Base-by-base conservation (phyloP, 2,329 filamentous ascomycete genomes). In the Xylariaceae sp. region DNA sequence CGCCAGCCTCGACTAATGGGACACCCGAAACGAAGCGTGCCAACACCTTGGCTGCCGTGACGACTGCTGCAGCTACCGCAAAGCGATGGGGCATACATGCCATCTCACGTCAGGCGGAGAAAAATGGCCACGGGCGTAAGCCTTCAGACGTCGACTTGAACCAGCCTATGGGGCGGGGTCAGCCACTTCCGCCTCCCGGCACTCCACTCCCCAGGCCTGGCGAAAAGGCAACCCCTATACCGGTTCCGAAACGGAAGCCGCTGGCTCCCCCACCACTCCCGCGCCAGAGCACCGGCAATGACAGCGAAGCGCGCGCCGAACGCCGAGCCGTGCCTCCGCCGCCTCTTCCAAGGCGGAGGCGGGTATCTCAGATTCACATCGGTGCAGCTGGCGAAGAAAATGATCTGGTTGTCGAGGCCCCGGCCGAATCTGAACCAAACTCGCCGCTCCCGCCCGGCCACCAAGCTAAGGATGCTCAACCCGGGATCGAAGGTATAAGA, bases 1-100 rank as follows among this genome's bases (percentile, higher is more conserved):
- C 47, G 17, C 36, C 47, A 9, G 31, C 37, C 3, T 38, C 46
- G 12, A 29, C 26, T 8, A 49, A 48, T 14, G 44, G 44, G n/a
- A 42, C 42, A 6, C 31, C 45, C 1, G 51, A 53, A 9, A 36
- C 39, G 10, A 50, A 54, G 37, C 27, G 27, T 7, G 48, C 45
- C 7, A 53, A 53, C 29, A 55, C 55, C 9, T 36, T 57, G 21
- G 40, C 52, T 2, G 53, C 53, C 7, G 35, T 57, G 37, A 50
- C 55, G 1, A 57, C 51, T 24, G 55, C 44, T 8, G 55, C 55
- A 6, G 52, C 51, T 5, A 56, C 53, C 5, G 55, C 55, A 11
- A 57, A 57, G 32, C 48, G 53, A 13, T 57, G 55, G 55, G 55
- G 55, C 9, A 40, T 47, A 32, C 53, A 51, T 29, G 55, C 55